A percentile compares a stretch with the other conserved stretches of the same genome.
Conservation (phyloP, 2,329 filamentous ascomycete species). For the Berkeleyomyces rouxiae region DNA sequence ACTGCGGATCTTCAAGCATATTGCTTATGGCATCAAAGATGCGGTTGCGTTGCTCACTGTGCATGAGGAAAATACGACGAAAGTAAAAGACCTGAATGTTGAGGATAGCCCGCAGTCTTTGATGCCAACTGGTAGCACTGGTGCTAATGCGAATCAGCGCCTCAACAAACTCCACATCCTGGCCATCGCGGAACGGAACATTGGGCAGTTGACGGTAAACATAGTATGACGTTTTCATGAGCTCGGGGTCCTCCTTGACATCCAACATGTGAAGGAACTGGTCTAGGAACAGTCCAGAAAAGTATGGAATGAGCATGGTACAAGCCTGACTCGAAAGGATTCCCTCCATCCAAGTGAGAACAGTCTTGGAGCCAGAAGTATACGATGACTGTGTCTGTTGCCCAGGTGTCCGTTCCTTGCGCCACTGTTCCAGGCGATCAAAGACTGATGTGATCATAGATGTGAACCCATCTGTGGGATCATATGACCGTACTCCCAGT, state of each 20-base stretch:
- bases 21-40: slow-evolving; percentile 87
- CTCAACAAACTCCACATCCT: slow-evolving; percentile 70
- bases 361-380: slow-evolving; percentile 90
- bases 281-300: slow-evolving; percentile 75
- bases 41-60: slow-evolving; percentile 53
- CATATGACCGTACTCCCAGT: slow-evolving; percentile 70
- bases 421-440: slow-evolving; percentile 67
- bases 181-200: slow-evolving; percentile 74
- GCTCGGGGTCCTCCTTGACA: slow-evolving; percentile 91
- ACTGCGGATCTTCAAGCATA: slow-evolving; percentile 82
- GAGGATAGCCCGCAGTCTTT: slow-evolving; percentile 81
- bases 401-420: slow-evolving; percentile 64
- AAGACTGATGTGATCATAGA: slow-evolving; percentile 62
- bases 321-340: slow-evolving; percentile 87
- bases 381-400: slow-evolving; percentile 90
- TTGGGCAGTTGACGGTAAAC: slow-evolving; percentile 95
- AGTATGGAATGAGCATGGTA: slow-evolving; percentile 78
- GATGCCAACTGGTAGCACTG: slow-evolving; percentile 78
- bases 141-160: slow-evolving; percentile 78
- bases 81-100: slow-evolving; percentile 99
- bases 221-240: slow-evolving; percentile 87
- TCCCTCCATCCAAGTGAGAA: slow-evolving; percentile 85
- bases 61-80: slow-evolving; percentile 79
- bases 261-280: slow-evolving; percentile 99
- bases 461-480: slow-evolving; percentile 57